Percentiles rank a stretch among this genome's conserved stretches.
These are phyloP conservation scores for Mycena haematopus DNA, from an alignment of 768 basidiomycete species.

Conservation along the genomic window DNA sequence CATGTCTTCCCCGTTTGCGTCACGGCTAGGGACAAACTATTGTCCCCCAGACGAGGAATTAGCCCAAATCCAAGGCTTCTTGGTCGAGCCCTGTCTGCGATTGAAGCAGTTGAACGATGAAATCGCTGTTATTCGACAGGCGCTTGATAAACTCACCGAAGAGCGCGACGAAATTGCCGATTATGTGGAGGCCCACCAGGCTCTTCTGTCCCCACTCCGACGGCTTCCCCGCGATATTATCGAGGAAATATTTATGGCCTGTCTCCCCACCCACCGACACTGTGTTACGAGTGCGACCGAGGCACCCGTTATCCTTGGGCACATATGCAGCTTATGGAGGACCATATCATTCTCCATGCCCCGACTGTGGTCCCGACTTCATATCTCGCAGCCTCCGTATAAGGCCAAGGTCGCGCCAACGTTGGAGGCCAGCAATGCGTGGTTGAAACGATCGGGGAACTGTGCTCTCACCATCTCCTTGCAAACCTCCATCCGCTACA, in stretches of 20 bases:
- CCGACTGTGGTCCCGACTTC: neutral
- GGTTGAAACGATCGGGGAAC: conserved; percentile 3
- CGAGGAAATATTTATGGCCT: conserved; percentile 17
- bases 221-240: conserved; percentile 5
- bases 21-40: conserved; percentile 11
- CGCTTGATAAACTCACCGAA: neutral
- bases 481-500: neutral
- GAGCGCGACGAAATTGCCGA: neutral
- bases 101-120: neutral
- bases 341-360: neutral
- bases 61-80: neutral
- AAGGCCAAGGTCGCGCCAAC: conserved; percentile 6
- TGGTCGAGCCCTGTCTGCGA: neutral
- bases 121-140: neutral
- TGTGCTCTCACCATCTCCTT: neutral
- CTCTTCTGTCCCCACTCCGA: neutral
- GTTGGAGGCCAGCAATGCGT: neutral
- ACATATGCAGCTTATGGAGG: conserved; percentile 32
- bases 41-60: conserved; percentile 11
- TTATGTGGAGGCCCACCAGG: neutral
- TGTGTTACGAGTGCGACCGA: conserved; percentile 5
- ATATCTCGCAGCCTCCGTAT: neutral
- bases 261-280: conserved; percentile 21
- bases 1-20: conserved; percentile 9
- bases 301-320: conserved; percentile 37